phyloP scores from a whole-genome alignment of 768 basidiomycete genomes.

The Boletus subcaerulescens region DNA sequence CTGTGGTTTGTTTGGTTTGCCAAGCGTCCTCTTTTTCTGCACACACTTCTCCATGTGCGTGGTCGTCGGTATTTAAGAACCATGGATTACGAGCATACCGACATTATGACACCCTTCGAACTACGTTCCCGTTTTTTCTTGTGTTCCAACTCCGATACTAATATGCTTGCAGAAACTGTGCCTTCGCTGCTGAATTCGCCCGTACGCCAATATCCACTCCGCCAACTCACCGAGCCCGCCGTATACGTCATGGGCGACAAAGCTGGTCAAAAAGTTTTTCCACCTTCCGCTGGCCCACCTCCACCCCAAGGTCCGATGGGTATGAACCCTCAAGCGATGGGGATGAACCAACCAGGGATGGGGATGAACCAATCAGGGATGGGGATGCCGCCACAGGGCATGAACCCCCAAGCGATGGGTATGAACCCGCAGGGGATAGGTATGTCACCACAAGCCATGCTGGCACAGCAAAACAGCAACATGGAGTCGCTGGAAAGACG shows the following conservation, averaged over 20 bases:
- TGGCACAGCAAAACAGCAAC: conserved; percentile 67
- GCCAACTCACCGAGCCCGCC: conserved; percentile 59
- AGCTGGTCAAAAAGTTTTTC: conserved; percentile 62
- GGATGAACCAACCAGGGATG: conserved; percentile 24
- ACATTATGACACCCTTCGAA: not conserved
- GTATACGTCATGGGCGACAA: conserved; percentile 74
- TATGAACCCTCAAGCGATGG: conserved; percentile 26
- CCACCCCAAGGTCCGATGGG: conserved; percentile 27
- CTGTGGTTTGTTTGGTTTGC: not conserved
- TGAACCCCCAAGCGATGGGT: conserved; percentile 25
- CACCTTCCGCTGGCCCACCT: conserved; percentile 32
- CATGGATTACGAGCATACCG: not conserved
- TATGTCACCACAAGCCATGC: conserved; percentile 53
- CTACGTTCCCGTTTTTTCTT: not conserved
- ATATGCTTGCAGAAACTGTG: conserved; percentile 48
- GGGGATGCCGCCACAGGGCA: conserved; percentile 24
- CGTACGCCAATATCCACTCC: conserved; percentile 69
- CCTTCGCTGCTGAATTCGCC: conserved; percentile 59
- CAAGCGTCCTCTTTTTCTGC: not conserved
- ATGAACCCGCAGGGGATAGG: conserved; percentile 22
- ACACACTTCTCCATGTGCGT: not conserved
- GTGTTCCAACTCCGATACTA: conserved; percentile 11
- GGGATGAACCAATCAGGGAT: conserved; percentile 23
- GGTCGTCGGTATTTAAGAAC: not conserved
- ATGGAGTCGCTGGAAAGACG: conserved; percentile 71